Evolutionary conservation across 2,329 filamentous ascomycete species (phyloP), one percentile per base, ranked within the genome.

Genomic region (Colletotrichum eleusines): DNA sequence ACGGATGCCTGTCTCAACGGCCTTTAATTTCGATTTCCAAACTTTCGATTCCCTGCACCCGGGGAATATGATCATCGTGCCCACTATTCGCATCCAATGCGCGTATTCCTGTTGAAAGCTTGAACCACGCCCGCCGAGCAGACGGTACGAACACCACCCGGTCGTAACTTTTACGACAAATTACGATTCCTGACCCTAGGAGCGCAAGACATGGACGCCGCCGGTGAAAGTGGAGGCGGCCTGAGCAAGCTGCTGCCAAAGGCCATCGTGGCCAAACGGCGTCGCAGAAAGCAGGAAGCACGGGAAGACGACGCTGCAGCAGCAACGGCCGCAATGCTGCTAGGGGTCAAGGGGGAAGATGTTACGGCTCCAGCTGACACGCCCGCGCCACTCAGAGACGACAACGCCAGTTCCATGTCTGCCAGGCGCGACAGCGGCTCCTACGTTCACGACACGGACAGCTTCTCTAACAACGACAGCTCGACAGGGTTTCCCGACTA

Each of bases 201-300:
- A 46, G 50, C 28, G 33, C 53, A 59, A 61, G 23, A 23, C 60
- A 69, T 71, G 69, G 64, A 63, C 31, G 38, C 26, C 33, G 51
- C 55, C 33, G 46, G 33, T 23, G 69, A 61, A 51, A 70, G 69
- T 53, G 69, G 66, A 71, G 66, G 69, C 60, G 54, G 44, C 35
- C 28, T 88, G 53, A 83, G 81, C 68, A 89, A 87, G 78, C 81
- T 90, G 38, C 78, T 90, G 44, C 83, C 87, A 62, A 88, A 86
- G 76, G 81, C 83, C 46, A 82, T 89, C 64, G 79, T 81, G 35
- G 81, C 82, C 58, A 87, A 85, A 75, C 84, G 85, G 57, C 83
- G 85, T 58, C 82, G 82, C 67, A 85, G 82, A 78, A 86, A 83
- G 77, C 82, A 85, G 65, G 77, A 77, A 57, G 83, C 84, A 18